These are phyloP conservation scores for Byssochlamys sp. DNA, from an alignment of 2,329 filamentous ascomycete species.

Conservation along the genomic window DNA sequence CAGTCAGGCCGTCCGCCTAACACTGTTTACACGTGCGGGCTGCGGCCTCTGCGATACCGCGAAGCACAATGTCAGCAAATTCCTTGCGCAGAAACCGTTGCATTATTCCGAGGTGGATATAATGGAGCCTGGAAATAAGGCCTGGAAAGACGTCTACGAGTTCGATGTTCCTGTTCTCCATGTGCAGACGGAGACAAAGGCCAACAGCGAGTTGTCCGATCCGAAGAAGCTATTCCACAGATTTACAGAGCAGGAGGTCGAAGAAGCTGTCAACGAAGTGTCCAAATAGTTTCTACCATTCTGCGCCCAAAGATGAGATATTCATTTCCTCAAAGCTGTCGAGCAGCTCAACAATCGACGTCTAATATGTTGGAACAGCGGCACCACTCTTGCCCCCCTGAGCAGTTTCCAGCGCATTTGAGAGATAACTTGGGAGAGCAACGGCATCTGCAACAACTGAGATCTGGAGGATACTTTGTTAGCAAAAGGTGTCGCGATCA, in stretches of 20 bases:
- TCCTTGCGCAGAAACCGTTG: conserved; percentile 45
- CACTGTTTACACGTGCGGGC: conserved; percentile 51
- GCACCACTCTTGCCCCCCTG: conserved; percentile 15
- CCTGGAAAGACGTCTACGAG: conserved; percentile 53
- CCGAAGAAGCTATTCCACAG: conserved; percentile 54
- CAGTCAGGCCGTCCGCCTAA: conserved; percentile 37
- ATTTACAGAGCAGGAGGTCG: conserved; percentile 49
- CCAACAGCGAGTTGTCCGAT: conserved; percentile 48
- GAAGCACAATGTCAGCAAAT: conserved; percentile 45
- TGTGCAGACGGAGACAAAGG: conserved; percentile 41
- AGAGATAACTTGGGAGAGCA: conserved; percentile 35
- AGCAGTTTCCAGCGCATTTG: conserved; percentile 24
- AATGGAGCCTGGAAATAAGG: conserved; percentile 43
- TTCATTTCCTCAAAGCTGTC: background rate
- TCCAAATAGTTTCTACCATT: background rate
- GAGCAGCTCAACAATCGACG: background rate
- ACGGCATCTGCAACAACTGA: conserved; percentile 38
- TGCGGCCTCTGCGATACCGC: conserved; percentile 55
- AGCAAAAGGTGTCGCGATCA: background rate
- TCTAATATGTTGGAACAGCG: conserved; percentile 6
- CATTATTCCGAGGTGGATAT: conserved; percentile 52
- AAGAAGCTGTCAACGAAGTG: conserved; percentile 43
- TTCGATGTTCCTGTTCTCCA: conserved; percentile 58
- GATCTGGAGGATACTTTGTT: conserved; percentile 17
- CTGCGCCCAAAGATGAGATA: background rate